Conservation (phyloP, 2,329 filamentous ascomycete genomes). For the Cadophora gregata region DNA sequence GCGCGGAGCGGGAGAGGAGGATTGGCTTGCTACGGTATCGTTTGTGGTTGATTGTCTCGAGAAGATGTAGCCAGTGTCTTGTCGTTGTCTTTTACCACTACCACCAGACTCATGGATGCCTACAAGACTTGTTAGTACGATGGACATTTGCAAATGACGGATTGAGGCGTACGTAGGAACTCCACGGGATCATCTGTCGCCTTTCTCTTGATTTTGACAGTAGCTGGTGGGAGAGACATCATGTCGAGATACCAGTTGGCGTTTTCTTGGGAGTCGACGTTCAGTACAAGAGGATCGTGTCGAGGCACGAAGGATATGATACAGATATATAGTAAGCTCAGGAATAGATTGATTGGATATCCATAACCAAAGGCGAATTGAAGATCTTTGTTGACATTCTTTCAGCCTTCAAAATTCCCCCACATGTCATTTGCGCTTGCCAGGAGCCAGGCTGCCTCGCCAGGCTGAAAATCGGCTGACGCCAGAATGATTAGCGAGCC, state of each 20-base stretch:
- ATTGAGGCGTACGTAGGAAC: constrained; percentile 40
- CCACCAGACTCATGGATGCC: constrained; percentile 41
- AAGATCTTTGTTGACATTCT: constrained; percentile 11
- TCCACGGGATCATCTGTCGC: constrained; percentile 44
- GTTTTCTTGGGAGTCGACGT: background rate
- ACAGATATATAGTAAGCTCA: background rate
- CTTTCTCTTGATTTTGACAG: constrained; percentile 45
- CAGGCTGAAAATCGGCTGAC: background rate
- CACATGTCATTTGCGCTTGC: background rate
- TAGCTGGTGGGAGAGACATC: constrained; percentile 43
- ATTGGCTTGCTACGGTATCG: constrained; percentile 10
- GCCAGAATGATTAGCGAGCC: background rate
- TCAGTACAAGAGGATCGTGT: background rate
- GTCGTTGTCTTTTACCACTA: constrained; percentile 35
- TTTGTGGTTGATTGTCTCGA: constrained; percentile 35
- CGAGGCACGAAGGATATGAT: background rate
- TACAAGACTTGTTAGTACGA: constrained; percentile 21
- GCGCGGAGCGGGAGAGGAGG: constrained; percentile 25
- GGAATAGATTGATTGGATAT: background rate
- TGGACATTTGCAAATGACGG: background rate
- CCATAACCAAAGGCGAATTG: background rate
- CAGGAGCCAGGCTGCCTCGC: background rate
- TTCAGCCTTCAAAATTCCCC: background rate
- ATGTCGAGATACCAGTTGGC: background rate
- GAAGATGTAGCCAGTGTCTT: constrained; percentile 40